These are phyloP conservation scores for Chrysoporthe puriensis DNA, from an alignment of 2,329 filamentous ascomycete genomes.

Conservation along the genomic window DNA sequence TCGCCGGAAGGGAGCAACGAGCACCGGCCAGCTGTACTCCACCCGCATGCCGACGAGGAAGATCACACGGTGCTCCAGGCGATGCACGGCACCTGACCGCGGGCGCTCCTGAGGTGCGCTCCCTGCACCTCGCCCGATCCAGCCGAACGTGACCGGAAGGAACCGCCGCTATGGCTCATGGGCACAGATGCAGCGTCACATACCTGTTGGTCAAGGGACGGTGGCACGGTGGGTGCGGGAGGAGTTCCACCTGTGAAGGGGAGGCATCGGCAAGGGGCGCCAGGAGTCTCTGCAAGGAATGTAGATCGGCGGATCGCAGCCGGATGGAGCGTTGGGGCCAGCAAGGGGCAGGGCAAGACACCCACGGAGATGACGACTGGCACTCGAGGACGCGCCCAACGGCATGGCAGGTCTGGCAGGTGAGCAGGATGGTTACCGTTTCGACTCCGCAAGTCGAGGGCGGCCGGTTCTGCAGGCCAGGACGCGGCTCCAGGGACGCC, in stretches of 20 bases:
- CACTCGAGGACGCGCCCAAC: too few species aligned
- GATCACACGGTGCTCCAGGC: neutral
- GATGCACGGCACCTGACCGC: neutral
- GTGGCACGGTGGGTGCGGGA: too few species aligned
- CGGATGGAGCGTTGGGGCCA: too few species aligned
- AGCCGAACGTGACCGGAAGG: neutral
- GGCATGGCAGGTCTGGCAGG: too few species aligned
- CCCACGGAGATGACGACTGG: too few species aligned
- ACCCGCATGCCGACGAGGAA: neutral
- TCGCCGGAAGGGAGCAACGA: too few species aligned
- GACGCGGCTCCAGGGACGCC: constrained; percentile 19
- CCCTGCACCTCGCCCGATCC: constrained; percentile 1
- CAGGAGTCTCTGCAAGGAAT: neutral
- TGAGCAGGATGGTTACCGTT: too few species aligned
- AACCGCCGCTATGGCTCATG: neutral
- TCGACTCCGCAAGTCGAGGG: neutral
- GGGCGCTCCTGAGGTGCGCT: neutral
- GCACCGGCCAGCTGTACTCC: too few species aligned
- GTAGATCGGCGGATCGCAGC: too few species aligned
- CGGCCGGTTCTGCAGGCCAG: constrained; percentile 8
- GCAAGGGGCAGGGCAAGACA: too few species aligned
- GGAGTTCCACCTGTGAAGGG: too few species aligned
- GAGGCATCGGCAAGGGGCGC: neutral
- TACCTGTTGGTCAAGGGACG: too few species aligned
- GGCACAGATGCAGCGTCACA: neutral